These are phyloP conservation scores for Phytophthora uliginosa DNA, from an alignment of 352 stramenopile species.

Conservation along the genomic window DNA sequence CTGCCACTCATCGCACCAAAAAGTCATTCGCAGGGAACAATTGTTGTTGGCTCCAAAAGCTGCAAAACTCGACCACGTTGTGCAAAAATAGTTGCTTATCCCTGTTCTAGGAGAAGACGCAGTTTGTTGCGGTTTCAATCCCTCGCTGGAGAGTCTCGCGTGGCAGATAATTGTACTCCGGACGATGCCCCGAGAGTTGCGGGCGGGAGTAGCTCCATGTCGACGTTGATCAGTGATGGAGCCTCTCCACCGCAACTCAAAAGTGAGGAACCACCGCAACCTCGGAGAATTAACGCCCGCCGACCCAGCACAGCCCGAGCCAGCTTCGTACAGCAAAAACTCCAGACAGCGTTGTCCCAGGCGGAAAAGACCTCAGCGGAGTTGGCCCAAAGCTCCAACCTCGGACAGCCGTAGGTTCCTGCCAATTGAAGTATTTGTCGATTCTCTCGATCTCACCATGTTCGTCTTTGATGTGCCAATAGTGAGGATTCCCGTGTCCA, in stretches of 20 bases:
- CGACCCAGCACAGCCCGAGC: constrained; percentile 25
- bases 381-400: constrained; percentile 28
- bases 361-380: constrained; percentile 55
- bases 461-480: constrained; percentile 5
- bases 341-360: constrained; percentile 64
- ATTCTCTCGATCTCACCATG: background rate
- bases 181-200: constrained; percentile 35
- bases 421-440: background rate
- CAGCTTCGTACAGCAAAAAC: constrained; percentile 76
- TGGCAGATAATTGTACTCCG: constrained; percentile 10
- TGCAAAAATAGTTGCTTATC: constrained; percentile 34
- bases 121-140: constrained; percentile 36
- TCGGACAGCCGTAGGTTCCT: constrained; percentile 33
- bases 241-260: constrained; percentile 12
- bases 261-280: constrained; percentile 17
- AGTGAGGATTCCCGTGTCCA: constrained; percentile 22
- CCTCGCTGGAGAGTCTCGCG: constrained; percentile 14
- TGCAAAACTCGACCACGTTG: background rate
- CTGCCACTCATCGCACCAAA: constrained; percentile 33
- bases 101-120: background rate
- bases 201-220: constrained; percentile 37
- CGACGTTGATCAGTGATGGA: constrained; percentile 37
- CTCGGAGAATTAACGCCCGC: background rate
- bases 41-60: constrained; percentile 1
- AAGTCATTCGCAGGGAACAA: background rate